Evolutionary conservation across 2,329 filamentous ascomycete species (phyloP), one percentile per base, ranked within the genome.

Genomic region (Phialophora chinensis): DNA sequence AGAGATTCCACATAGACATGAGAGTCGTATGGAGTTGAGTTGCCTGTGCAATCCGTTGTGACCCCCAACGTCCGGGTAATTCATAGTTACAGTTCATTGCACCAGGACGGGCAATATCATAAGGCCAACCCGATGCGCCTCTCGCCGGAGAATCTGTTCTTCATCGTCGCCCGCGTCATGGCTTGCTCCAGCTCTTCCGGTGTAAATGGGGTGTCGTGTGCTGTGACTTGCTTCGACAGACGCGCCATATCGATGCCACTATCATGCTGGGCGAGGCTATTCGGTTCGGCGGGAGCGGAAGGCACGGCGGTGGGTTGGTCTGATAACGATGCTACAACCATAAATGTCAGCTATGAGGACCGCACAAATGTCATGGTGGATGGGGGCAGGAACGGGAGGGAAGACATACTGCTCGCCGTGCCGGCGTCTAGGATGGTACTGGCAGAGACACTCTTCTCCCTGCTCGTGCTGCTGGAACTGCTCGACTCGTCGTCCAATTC

Each of bases 161-260:
- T 68, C 31, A 74, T 23, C 3, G 70, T 66, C 12, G 70, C 72
- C 49, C 62, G 55, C 12, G 69, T 66, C 71, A 74, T 72, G 23
- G 72, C 72, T 49, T 65, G 61, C 42, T 72, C 68, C 11, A 74
- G 71, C 35, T 73, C 71, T 53, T 71, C 72, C 17, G 60, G 60
- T 3, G 70, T 72, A 42, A 74, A 73, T 25, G 68, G 71, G 6
- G 65, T 70, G 42, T 71, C 71, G 47, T 66, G 68, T 10, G 42
- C 62, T 14, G 68, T 70, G 23, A 20, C 63, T 31, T 70, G 68
- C 38, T 70, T 68, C 5, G 63, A 52, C 29, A 70, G 56, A n/a
- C 29, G 49, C 17, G 49, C 47, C 49, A 66, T 60, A 6, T 55
- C 47, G 38, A 65, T 59, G 12, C 61, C 65, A 31, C 64, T 66